Base-by-base conservation (phyloP, 2,329 filamentous ascomycete genomes). In the Neurospora sp. region DNA sequence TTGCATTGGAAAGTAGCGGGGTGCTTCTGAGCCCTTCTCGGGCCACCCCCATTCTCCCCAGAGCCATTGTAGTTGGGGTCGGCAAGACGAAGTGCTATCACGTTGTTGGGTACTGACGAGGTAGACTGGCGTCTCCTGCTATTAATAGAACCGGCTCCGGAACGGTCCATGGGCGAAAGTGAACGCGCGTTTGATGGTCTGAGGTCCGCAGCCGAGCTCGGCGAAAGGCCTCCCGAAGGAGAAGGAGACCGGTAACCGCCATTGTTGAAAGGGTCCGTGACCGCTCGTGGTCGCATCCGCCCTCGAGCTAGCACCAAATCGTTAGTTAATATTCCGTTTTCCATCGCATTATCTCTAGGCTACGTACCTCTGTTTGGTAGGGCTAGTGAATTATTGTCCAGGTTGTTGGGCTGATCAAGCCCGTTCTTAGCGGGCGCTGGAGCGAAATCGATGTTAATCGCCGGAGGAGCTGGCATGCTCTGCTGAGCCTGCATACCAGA, bases 1-100 rank as follows among this genome's bases (percentile, higher is more conserved):
- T 82, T 92, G 79, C 96, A 99, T 78, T 98, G 94, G 81, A 98
- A 99, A 0, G 94, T 99, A 7, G 96, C 96, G 0, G 96, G 96
- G 76, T 99, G 96, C 78, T 99, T 99, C 79, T 99, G 96, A 0
- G 93, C 90, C n/a, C 96, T 90, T 78, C 96, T 96, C 6, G 88
- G 78, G 70, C 85, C 84, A 40, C 82, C 82, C 46, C 78, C 75
- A 62, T 80, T 81, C 68, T 87, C 86, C 33, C 72, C 74, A 4
- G 87, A 85, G 33, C 88, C 89, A 69, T 93, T 91, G 72, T 95
- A 91, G 62, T 93, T 91, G 0, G 94, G 94, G 79, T 97, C 93
- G 11, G 93, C 95, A 17, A 98, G 86, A 72, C 94, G 93, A 52
- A 98, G 84, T n/a, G 97, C 96, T 77, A 97, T 88, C 0, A 86